Evolutionary conservation across 176 grass and related monocot genomes (phyloP).

Genomic region (Pontederia paniculata): DNA sequence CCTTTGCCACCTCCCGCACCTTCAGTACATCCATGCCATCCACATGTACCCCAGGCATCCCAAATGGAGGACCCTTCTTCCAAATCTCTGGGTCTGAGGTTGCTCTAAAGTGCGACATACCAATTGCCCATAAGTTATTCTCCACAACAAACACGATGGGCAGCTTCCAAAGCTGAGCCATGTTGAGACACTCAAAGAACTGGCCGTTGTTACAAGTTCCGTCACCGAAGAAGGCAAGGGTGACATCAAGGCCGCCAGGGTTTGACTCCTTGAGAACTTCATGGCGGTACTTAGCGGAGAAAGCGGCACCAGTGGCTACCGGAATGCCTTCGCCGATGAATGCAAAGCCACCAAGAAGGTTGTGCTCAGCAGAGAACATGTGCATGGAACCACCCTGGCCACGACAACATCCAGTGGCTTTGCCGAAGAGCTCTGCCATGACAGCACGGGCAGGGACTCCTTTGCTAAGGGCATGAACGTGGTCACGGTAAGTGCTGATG

Average conservation of each 20-base stretch:
- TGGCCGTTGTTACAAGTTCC: too few relatives aligned
- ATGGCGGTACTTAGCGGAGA: conserved; percentile 82
- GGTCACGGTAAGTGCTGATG: conserved; percentile 89
- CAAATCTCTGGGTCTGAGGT: conserved; percentile 85
- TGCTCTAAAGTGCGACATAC: conserved; percentile 72
- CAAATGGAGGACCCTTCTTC: conserved; percentile 87
- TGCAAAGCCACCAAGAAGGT: too few relatives aligned
- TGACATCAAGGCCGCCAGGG: conserved; percentile 80
- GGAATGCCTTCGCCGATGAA: too few relatives aligned
- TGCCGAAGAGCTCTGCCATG: conserved; percentile 92
- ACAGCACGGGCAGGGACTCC: conserved; percentile 64
- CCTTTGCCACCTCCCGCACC: conserved; percentile 83
- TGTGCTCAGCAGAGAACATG: too few relatives aligned
- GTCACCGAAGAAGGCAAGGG: too few relatives aligned
- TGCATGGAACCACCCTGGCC: conserved; percentile 98
- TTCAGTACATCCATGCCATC: conserved; percentile 99
- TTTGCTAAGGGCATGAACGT: conserved; percentile 82
- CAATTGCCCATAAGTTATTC: conserved; percentile 89
- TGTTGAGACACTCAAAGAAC: too few relatives aligned
- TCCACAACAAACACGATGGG: conserved; percentile 98
- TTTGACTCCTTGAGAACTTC: conserved; percentile 85
- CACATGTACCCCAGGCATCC: conserved; percentile 88
- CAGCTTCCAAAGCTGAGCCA: too few relatives aligned
- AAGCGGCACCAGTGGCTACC: conserved; percentile 82
- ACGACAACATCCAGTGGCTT: conserved; percentile 82